Conservation (phyloP, 208 protist species). For the Trypanosoma melophagium region DNA sequence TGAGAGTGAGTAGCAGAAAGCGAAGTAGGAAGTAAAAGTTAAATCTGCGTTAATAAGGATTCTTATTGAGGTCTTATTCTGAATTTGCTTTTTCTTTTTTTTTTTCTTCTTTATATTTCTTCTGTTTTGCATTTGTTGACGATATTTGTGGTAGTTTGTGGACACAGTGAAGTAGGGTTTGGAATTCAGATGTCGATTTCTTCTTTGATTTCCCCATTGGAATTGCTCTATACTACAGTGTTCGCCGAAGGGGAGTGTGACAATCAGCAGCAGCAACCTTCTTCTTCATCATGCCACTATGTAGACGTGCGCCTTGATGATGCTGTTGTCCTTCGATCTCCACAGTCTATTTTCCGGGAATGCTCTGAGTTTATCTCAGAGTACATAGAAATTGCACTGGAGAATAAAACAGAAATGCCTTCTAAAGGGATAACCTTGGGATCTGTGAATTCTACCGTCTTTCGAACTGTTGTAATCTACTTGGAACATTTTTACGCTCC, state of each 20-base stretch:
- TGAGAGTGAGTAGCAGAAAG: neutral
- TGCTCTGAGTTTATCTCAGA: conserved; percentile 42
- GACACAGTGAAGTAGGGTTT: too few relatives aligned
- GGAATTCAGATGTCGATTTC: conserved; percentile 4
- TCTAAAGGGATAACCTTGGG: conserved; percentile 36
- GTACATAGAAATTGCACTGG: conserved; percentile 28
- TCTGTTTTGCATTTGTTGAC: too few relatives aligned
- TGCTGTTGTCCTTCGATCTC: conserved; percentile 31
- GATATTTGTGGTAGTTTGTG: too few relatives aligned
- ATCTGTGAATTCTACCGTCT: conserved; percentile 33
- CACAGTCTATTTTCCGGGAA: conserved; percentile 37
- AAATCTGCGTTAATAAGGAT: too few relatives aligned
- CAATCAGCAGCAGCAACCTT: neutral
- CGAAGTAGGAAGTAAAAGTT: too few relatives aligned
- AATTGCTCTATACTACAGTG: conserved; percentile 9
- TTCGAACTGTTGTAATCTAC: conserved; percentile 63
- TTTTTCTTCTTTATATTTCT: conserved; percentile 10
- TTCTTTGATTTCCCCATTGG: neutral
- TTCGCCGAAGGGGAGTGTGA: neutral
- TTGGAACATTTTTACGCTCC: conserved; percentile 66
- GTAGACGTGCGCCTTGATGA: conserved; percentile 16
- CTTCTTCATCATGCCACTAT: neutral
- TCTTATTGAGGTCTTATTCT: neutral
- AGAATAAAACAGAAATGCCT: conserved; percentile 8
- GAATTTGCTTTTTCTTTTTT: conserved; percentile 2